phyloP scores from a whole-genome alignment of 2,329 filamentous ascomycete species.

The Cladosporium sp. region DNA sequence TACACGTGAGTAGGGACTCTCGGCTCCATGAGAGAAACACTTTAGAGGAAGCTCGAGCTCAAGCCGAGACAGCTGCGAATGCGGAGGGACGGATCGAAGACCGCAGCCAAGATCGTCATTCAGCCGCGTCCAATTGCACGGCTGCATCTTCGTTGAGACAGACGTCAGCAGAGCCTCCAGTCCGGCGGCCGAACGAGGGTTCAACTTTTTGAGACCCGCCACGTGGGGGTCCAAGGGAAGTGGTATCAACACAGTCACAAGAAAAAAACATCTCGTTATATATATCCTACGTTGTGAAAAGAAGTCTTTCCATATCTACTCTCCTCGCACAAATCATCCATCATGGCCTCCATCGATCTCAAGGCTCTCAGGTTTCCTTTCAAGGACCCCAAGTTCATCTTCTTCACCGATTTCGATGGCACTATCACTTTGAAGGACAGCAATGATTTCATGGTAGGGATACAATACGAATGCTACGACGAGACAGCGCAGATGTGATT shows the following conservation, averaged over 20 bases:
- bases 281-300: neutral
- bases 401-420: slow-evolving; percentile 98
- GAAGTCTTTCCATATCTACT: neutral
- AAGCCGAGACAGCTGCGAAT: neutral
- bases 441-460: slow-evolving; percentile 60
- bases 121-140: neutral
- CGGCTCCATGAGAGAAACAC: neutral
- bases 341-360: slow-evolving; percentile 32
- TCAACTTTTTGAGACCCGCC: slow-evolving; percentile 11
- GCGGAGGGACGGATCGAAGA: neutral
- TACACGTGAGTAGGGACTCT: neutral
- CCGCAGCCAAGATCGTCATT: neutral
- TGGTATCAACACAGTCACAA: slow-evolving; percentile 1
- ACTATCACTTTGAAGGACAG: slow-evolving; percentile 77
- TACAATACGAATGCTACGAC: too few species aligned
- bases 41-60: slow-evolving; percentile 3
- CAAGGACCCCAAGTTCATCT: slow-evolving; percentile 78
- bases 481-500: slow-evolving; percentile 44
- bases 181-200: neutral
- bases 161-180: neutral
- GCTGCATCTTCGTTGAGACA: neutral
- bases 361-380: slow-evolving; percentile 42
- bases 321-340: neutral
- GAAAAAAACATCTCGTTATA: neutral
- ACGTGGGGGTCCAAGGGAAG: slow-evolving; percentile 3